phyloP scores from a whole-genome alignment of 1,139 yeast genomes.

The Lodderomyces metapsilosis region DNA sequence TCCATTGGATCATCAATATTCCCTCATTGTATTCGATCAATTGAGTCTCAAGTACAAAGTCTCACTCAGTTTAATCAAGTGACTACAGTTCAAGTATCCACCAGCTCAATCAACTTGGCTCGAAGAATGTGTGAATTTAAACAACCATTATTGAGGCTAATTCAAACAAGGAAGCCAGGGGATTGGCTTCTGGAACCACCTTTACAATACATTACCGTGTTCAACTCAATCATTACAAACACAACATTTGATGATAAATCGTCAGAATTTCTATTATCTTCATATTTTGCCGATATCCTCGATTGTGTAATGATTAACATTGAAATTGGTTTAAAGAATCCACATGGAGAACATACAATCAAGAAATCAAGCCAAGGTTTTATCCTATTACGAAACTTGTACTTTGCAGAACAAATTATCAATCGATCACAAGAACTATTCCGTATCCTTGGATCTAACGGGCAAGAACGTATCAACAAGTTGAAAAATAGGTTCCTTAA shows the following conservation, averaged over 20 bases:
- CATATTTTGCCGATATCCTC: conserved; percentile 70
- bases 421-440: conserved; percentile 56
- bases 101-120: conserved; percentile 61
- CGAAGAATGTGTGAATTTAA: conserved; percentile 65
- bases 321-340: conserved; percentile 52
- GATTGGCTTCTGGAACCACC: conserved; percentile 67
- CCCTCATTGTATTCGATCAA: conserved; percentile 53
- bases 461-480: conserved; percentile 64
- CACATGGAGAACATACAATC: conserved; percentile 14
- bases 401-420: conserved; percentile 71
- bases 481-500: conserved; percentile 74
- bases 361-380: conserved; percentile 64
- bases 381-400: conserved; percentile 67
- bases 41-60: conserved; percentile 49
- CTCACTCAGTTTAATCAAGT: conserved; percentile 46
- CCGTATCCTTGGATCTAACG: conserved; percentile 59
- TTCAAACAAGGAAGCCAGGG: conserved; percentile 52
- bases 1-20: conserved; percentile 40
- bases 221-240: conserved; percentile 45
- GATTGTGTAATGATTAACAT: conserved; percentile 65
- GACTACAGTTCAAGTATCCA: conserved; percentile 69
- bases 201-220: conserved; percentile 49
- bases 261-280: conserved; percentile 53
- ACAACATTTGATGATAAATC: conserved; percentile 31
- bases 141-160: conserved; percentile 52